Evolutionary conservation across 495 filamentous ascomycete species (phyloP), one percentile per base, ranked within the genome.

Genomic region (Letharia lupina): DNA sequence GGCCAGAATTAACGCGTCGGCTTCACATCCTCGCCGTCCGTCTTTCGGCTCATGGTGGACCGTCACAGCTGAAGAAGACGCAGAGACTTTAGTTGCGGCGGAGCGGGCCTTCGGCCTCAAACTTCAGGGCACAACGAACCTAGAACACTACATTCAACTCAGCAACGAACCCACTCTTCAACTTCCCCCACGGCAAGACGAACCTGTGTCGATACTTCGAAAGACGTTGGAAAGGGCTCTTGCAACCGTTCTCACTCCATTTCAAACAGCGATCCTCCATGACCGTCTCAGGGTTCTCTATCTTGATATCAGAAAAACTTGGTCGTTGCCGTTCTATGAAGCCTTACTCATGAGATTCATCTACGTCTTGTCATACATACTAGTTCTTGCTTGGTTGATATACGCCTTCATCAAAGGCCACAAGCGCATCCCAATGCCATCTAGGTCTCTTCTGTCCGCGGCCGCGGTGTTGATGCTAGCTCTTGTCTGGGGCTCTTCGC

Each of bases 281-380:
- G 4, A 7, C 18, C 61, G 5, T 15, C 13, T 15, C 0, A 20
- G 4, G 20, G 0, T 0, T n/a, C 41, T 18, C 23, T 23, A 37
- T 35, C 4, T 12, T 16, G 28, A n/a, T 5, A 47, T 52, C 33
- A 0, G 11, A 42, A 20, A 39, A 37, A 4, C n/a, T 2, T 52
- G 44, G 61, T 52, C 61, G 16, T 12, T 63, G 28, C 35, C 61
- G 15, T 63, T 52, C 44, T 23, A 10, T 13, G 42, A 63, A n/a
- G 61, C 42, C 45, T n/a, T 52, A 47, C 41, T 63, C 8, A 52
- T 63, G 33, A 48, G 61, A 8, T 63, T 50, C 44, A 18, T 63
- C 61, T 63, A 50, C 44, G 28, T 52, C 31, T 0, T 52, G 1
- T 63, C 61, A 16, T 52, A 40, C 31, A 31, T 47, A 6, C 16